Conservation (phyloP, 2,329 filamentous ascomycete genomes). For the Trichoderma citrinoviride region DNA sequence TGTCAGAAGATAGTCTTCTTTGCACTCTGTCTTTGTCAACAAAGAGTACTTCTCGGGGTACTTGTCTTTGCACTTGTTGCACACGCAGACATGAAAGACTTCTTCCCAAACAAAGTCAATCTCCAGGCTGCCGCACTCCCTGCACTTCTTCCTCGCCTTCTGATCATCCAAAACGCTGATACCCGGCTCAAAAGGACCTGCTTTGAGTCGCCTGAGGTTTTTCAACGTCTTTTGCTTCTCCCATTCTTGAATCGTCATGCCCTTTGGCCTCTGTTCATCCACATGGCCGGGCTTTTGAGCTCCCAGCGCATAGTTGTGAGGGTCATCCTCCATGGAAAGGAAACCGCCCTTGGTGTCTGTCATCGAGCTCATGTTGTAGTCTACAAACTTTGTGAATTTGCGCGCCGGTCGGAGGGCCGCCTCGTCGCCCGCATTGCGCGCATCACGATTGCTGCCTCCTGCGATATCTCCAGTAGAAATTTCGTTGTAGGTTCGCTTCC, state of each 20-base stretch:
- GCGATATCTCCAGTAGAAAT: slow-evolving; percentile 50
- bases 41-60: slow-evolving; percentile 89
- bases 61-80: slow-evolving; percentile 83
- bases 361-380: slow-evolving; percentile 98
- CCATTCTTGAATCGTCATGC: slow-evolving; percentile 92
- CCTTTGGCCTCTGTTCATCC: slow-evolving; percentile 65
- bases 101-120: slow-evolving; percentile 97
- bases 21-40: slow-evolving; percentile 93
- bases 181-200: slow-evolving; percentile 84
- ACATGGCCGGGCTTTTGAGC: slow-evolving; percentile 39
- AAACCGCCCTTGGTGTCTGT: slow-evolving; percentile 97
- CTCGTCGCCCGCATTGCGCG: slow-evolving; percentile 49
- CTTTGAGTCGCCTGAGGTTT: slow-evolving; percentile 68
- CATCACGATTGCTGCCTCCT: slow-evolving; percentile 67
- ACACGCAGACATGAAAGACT: slow-evolving; percentile 72
- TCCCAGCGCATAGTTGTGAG: slow-evolving; percentile 72
- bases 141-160: slow-evolving; percentile 68
- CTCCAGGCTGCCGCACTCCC: slow-evolving; percentile 78
- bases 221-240: slow-evolving; percentile 75
- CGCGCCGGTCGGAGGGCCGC: slow-evolving; percentile 67
- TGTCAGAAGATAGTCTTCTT: slow-evolving; percentile 91
- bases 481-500: slow-evolving; percentile 69
- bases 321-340: slow-evolving; percentile 85
- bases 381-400: slow-evolving; percentile 92
- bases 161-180: slow-evolving; percentile 69